Conservation (phyloP, 2,329 filamentous ascomycete species). For the Trichothecium roseum region DNA sequence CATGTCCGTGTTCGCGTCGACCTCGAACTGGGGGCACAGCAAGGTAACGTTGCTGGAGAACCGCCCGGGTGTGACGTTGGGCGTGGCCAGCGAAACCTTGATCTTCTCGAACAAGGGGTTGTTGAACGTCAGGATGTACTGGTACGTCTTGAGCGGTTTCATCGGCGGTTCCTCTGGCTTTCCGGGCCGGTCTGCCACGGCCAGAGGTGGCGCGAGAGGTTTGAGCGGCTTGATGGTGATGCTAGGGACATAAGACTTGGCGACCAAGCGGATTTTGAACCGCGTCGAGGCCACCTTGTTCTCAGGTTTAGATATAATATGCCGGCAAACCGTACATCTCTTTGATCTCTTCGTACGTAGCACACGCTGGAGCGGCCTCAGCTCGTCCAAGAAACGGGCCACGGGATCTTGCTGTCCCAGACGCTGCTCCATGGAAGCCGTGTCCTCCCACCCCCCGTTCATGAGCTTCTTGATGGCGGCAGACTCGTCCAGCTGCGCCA, state of each 20-base stretch:
- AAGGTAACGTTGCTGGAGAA: slow-evolving; percentile 78
- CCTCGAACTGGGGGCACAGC: slow-evolving; percentile 85
- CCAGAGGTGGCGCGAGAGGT: slow-evolving; percentile 22
- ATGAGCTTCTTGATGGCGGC: slow-evolving; percentile 49
- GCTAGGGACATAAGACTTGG: slow-evolving; percentile 76
- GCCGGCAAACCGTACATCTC: slow-evolving; percentile 82
- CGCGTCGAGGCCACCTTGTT: slow-evolving; percentile 79
- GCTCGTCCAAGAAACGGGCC: slow-evolving; percentile 57
- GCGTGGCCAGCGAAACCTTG: slow-evolving; percentile 78
- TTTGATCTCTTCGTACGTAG: slow-evolving; percentile 89
- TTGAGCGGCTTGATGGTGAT: slow-evolving; percentile 60
- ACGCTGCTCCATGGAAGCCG: slow-evolving; percentile 39
- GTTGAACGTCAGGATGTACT: slow-evolving; percentile 81
- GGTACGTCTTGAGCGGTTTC: slow-evolving; percentile 51
- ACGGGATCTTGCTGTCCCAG: slow-evolving; percentile 36
- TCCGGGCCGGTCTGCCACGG: slow-evolving; percentile 21
- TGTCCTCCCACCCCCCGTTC: slow-evolving; percentile 51
- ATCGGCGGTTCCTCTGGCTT: slow-evolving; percentile 22
- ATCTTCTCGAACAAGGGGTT: slow-evolving; percentile 93
- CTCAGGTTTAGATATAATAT: slow-evolving; percentile 93
- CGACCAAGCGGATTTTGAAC: slow-evolving; percentile 87
- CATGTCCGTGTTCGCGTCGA: slow-evolving; percentile 80
- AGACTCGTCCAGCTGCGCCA: slow-evolving; percentile 52
- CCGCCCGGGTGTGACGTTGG: slow-evolving; percentile 64
- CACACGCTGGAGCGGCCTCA: slow-evolving; percentile 73